Base-by-base conservation (phyloP, 2,329 filamentous ascomycete genomes). In the Aureobasidium sp. region DNA sequence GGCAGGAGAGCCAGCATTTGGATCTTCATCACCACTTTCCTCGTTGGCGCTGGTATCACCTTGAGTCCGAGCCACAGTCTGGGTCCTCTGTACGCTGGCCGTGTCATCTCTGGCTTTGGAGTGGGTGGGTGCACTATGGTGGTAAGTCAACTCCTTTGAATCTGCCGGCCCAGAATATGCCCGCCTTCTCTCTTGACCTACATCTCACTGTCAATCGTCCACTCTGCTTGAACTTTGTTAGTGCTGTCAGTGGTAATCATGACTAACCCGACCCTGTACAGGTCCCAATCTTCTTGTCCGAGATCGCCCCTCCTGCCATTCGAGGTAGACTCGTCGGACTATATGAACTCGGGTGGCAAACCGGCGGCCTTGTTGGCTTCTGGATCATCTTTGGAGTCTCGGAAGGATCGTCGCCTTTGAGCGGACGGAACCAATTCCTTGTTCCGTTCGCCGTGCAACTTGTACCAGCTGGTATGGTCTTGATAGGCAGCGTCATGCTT, bases 1-100 rank as follows among this genome's bases (percentile, higher is more conserved):
- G 89, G 89, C 34, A 82, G 89, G n/a, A 84, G 83, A 68, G 82
- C 79, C 70, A 87, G 84, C 26, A 78, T 92, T 2, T 76, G 85
- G 65, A 66, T 85, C 53, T 88, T 86, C 70, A 75, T 80, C 2
- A 60, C 81, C 41, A 67, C 92, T 65, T 92, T 92, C 73, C 79
- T 84, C 57, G 70, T 91, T 13, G 89, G 89, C 63, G 85, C 87
- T 47, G 87, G 86, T 58, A 71, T 91, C 66, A 91, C 90, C 85
- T 76, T 91, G 29, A 85, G 83, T 48, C 78, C 77, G 10, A 75
- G 80, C 3, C 79, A 84, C 37, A 87, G 86, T 29, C 78, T 91
- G n/a, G 86, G 84, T 7, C 72, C 82, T 8, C 78, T 84, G 64
- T 83, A 83, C 63, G 82, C 72, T 51, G 82, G 82, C 20, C 76